Evolutionary conservation across 2,329 filamentous ascomycete genomes (phyloP), one percentile per base, ranked within the genome.

Genomic region (Colletotrichum brevisporum): DNA sequence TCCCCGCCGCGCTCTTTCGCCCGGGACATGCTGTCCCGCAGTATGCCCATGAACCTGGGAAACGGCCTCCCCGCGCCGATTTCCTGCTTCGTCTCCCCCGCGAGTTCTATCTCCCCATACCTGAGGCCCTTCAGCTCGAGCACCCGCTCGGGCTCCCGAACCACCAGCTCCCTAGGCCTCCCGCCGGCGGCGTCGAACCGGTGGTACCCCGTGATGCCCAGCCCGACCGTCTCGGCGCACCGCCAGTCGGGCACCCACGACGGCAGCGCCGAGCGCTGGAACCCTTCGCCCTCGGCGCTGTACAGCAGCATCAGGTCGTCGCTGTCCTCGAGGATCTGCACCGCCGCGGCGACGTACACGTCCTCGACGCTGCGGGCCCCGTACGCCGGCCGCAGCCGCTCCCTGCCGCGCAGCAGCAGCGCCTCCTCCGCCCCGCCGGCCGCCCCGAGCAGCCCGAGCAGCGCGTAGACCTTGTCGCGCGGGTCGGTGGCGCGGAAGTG

Each of bases 391-490:
- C 16, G 15, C 15, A 43, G 41, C 5, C 41, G 41, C 41, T 43
- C 41, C 41, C 15, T 43, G 15, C 16, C 8, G 3, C 41, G 10
- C n/a, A 31, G 36, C 10, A 4, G 21, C 21, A 24, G 21, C 5
- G 31, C 31, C 31, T 36, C 31, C 31, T 36, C 31, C 31, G 8
- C 31, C 9, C 31, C 16, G 3, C 16, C 13, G 8, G 24, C 26
- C 27, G 31, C 16, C 10, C 51, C 51, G 6, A 53, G 55, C 15
- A 73, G 67, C n/a, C 69, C 69, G 3, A 73, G 50, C 18, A 74
- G 61, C 10, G 64, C 72, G 41, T 68, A 74, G 15, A 74, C 60
- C 31, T 71, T 70, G 61, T 74, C 72, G 3, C 70, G 65, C 5
- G 70, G 68, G 16, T 74, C 54, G 2, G 53, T 62, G 47, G 65